Conservation (phyloP, 2,329 filamentous ascomycete species). For the Rhynchosporium secalis region DNA sequence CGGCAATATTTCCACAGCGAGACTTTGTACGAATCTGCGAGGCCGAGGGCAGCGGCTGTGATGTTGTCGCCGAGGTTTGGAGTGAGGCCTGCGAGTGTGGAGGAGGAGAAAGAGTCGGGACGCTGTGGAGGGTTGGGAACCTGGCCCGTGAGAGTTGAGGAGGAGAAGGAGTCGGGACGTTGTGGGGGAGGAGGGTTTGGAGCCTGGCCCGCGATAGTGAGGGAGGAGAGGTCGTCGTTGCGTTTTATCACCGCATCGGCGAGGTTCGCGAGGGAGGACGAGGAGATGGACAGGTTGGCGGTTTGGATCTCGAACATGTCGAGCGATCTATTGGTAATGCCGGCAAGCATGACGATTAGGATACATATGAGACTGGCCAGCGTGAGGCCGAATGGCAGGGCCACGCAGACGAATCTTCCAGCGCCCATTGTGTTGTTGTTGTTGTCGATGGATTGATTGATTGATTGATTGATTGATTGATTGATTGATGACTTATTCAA, state of each 20-base stretch:
- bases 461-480: neutral
- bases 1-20: slow-evolving; percentile 87
- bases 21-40: slow-evolving; percentile 74
- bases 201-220: slow-evolving; percentile 34
- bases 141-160: slow-evolving; percentile 34
- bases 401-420: slow-evolving; percentile 83
- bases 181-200: slow-evolving; percentile 18
- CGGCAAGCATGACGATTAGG: slow-evolving; percentile 56
- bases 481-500: neutral
- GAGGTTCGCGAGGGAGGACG: slow-evolving; percentile 31
- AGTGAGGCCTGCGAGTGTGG: slow-evolving; percentile 35
- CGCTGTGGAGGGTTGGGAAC: slow-evolving; percentile 22
- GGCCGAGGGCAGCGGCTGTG: slow-evolving; percentile 57
- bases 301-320: slow-evolving; percentile 63
- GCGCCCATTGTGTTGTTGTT: slow-evolving; percentile 54
- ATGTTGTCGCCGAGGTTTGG: slow-evolving; percentile 46
- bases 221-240: slow-evolving; percentile 19
- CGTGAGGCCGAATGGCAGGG: slow-evolving; percentile 80
- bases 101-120: slow-evolving; percentile 18
- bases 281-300: slow-evolving; percentile 51
- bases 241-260: slow-evolving; percentile 26
- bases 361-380: slow-evolving; percentile 73
- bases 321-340: slow-evolving; percentile 56
- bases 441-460: neutral
- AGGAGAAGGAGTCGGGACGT: slow-evolving; percentile 17